Evolutionary conservation across 768 basidiomycete species (phyloP).

Genomic region (Collybia nuda): DNA sequence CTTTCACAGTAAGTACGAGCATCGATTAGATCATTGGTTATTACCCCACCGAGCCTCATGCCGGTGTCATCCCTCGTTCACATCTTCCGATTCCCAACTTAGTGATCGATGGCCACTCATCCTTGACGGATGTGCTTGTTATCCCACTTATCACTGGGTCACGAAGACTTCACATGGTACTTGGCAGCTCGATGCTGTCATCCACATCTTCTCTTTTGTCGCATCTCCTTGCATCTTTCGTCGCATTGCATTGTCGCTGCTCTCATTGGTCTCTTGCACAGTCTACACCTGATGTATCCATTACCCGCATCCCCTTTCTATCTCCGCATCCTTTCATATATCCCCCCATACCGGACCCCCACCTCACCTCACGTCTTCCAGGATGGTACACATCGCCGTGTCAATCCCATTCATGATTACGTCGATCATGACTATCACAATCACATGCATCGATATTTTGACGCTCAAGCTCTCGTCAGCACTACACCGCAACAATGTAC

Average conservation of each 20-base stretch:
- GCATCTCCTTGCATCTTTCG: conserved; percentile 8
- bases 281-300: conserved; percentile 8
- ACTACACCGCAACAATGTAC: too few species aligned
- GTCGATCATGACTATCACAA: not conserved
- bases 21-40: not conserved
- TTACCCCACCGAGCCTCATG: not conserved
- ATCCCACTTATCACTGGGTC: too few species aligned
- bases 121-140: not conserved
- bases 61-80: not conserved
- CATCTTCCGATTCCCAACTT: not conserved
- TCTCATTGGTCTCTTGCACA: conserved; percentile 10
- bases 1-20: not conserved
- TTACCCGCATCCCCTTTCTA: conserved; percentile 4
- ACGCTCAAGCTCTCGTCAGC: too few species aligned
- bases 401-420: not conserved
- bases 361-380: not conserved
- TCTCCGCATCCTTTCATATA: not conserved
- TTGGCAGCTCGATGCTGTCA: not conserved
- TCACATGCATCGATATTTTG: not conserved
- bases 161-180: too few species aligned
- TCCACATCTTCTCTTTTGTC: not conserved
- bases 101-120: not conserved
- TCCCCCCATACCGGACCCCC: not conserved
- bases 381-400: not conserved
- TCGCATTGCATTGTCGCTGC: conserved; percentile 2